Conservation (phyloP, 495 filamentous ascomycete genomes). For the Collariella sp. region DNA sequence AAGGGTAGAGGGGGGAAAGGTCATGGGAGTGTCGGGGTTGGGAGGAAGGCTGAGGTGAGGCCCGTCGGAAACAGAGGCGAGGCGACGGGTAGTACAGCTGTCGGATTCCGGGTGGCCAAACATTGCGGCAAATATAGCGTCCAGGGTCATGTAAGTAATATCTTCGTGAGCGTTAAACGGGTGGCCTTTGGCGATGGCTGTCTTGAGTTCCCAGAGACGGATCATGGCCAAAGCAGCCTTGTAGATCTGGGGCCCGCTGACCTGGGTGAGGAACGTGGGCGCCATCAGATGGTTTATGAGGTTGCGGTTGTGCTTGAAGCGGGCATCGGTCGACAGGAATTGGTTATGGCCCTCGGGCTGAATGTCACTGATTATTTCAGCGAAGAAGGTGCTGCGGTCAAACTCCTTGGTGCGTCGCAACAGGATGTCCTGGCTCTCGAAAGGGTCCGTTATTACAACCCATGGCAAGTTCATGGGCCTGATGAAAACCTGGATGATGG, state of each 20-base stretch:
- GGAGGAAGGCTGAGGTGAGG: too few species aligned
- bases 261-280: conserved; percentile 28
- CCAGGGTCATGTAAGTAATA: conserved; percentile 27
- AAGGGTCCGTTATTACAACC: conserved; percentile 34
- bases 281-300: conserved; percentile 35
- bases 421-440: conserved; percentile 35
- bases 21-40: conserved; percentile 2
- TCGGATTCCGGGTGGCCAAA: conserved; percentile 24
- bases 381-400: conserved; percentile 24
- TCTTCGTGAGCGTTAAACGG: conserved; percentile 32
- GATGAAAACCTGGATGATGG: conserved; percentile 35
- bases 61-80: conserved; percentile 8
- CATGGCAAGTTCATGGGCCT: conserved; percentile 28
- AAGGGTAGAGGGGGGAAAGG: conserved; percentile 14
- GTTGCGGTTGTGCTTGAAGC: conserved; percentile 28
- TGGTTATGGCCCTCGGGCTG: conserved; percentile 27
- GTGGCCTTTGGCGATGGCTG: conserved; percentile 20
- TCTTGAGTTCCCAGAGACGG: conserved; percentile 32
- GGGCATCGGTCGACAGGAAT: conserved; percentile 18
- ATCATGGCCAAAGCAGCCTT: conserved; percentile 21
- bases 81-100: conserved; percentile 11
- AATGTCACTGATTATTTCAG: conserved; percentile 22
- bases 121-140: conserved; percentile 27
- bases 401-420: conserved; percentile 35
- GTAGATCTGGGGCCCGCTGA: conserved; percentile 29